Base-by-base conservation (phyloP, 2,329 filamentous ascomycete genomes). In the Fusarium sp. region DNA sequence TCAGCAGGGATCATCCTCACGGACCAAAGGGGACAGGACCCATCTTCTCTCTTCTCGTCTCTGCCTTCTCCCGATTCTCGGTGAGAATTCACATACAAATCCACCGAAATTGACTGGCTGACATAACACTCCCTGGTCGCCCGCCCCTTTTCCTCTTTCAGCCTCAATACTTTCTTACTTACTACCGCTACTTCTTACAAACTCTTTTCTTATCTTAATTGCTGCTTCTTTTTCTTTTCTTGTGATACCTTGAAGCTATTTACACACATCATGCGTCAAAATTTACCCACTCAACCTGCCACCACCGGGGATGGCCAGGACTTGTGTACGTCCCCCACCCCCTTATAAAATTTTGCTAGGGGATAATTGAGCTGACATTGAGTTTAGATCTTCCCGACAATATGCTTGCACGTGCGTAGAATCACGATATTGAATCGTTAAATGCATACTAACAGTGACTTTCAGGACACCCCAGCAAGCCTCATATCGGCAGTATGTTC, bases 391-490 rank as follows among this genome's bases (percentile, higher is more conserved):
- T 57, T 22, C 69, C 69, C 57, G 69, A 71, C 45, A 72, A 65
- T 10, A 71, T 71, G 69, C 69, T 71, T 27, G 54, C 66, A 32
- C 57, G 69, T 71, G 66, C 42, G 69, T 71, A 22, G 46, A 53
- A 16, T 27, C 41, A 42, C 16, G 45, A 25, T n/a, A 40, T 22
- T 46, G 27, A 25, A 13, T 27, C 24, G 4, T n/a, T 3, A 29
- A 44, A 12, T 49, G 29, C 20, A n/a, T 49, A 51, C 65, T 71
- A 44, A 72, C 44, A 16, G 27, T 27, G 14, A n/a, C 18, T 29
- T 40, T 18, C n/a, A 71, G 69, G 69, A 29, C 69, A 71, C 52
- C 69, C 69, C 30, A 40, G 69, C 40, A 71, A 67, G 57, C 69
- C 69, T 63, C 69, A 71, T 29, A 70, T 71, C 18, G 57, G 52